Conservation (phyloP, 1,284 basidiomycete genomes). For the Moesziomyces aphidis region DNA sequence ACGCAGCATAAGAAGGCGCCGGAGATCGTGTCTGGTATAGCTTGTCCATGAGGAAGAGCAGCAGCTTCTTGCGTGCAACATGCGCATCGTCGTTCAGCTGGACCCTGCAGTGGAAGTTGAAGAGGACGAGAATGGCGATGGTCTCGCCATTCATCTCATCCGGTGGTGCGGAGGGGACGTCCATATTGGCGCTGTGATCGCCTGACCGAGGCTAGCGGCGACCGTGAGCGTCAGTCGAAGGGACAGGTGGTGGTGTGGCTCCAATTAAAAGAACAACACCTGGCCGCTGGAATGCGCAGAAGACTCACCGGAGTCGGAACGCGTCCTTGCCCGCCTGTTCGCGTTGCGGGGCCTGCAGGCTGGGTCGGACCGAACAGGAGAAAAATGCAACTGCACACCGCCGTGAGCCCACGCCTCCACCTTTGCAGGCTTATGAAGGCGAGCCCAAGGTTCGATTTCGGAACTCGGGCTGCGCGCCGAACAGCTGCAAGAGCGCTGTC, state of each 20-base stretch:
- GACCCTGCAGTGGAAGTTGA: slow-evolving; percentile 48
- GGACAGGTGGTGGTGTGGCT: background rate
- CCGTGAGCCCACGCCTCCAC: slow-evolving; percentile 16
- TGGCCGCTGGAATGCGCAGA: background rate
- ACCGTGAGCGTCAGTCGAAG: no score
- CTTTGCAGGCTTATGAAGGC: background rate
- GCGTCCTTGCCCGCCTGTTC: background rate
- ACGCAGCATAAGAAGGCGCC: slow-evolving; percentile 15
- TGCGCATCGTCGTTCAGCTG: slow-evolving; percentile 39
- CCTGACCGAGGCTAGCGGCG: background rate
- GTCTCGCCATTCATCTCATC: slow-evolving; percentile 45
- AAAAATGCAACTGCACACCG: background rate
- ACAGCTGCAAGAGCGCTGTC: background rate
- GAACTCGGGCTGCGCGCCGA: slow-evolving; percentile 18
- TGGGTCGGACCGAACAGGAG: background rate
- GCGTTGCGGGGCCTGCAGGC: background rate
- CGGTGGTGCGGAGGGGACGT: slow-evolving; percentile 15
- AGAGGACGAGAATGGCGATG: slow-evolving; percentile 46
- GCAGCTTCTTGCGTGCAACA: slow-evolving; percentile 26
- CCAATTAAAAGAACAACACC: slow-evolving; percentile 9
- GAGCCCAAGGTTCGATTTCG: slow-evolving; percentile 4
- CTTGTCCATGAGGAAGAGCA: slow-evolving; percentile 46
- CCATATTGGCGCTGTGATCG: slow-evolving; percentile 13
- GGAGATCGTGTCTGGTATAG: slow-evolving; percentile 34
- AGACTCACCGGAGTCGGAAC: background rate